These are phyloP conservation scores for Chalciporus piperatoides DNA, from an alignment of 1,284 basidiomycete genomes.

Conservation along the genomic window DNA sequence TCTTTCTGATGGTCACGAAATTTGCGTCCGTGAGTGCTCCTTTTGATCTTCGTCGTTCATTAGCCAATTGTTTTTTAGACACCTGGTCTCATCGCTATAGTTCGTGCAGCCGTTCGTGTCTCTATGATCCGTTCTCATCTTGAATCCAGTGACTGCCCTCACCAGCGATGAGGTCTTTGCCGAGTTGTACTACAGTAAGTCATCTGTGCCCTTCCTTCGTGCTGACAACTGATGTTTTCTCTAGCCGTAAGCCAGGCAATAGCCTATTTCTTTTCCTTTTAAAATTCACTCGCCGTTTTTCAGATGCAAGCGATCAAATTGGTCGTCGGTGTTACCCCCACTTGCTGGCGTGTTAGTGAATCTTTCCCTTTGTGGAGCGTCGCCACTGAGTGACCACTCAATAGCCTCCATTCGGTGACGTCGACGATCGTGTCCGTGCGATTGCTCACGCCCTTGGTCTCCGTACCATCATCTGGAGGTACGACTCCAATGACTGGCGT, in stretches of 20 bases:
- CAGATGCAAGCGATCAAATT: constrained; percentile 51
- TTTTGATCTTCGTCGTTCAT: background rate
- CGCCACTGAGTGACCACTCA: background rate
- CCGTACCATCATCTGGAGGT: constrained; percentile 62
- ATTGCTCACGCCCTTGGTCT: constrained; percentile 59
- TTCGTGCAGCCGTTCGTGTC: constrained; percentile 13
- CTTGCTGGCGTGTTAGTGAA: constrained; percentile 56
- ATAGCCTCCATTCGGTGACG: constrained; percentile 59
- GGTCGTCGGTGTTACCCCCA: constrained; percentile 61
- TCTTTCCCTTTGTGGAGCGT: background rate
- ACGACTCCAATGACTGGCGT: constrained; percentile 71
- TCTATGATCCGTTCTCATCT: background rate
- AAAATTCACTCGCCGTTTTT: constrained; percentile 1
- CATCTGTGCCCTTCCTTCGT: too few relatives aligned
- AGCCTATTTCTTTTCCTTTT: too few relatives aligned
- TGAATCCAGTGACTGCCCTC: constrained; percentile 57
- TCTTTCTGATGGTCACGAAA: constrained; percentile 62
- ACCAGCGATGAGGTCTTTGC: constrained; percentile 73
- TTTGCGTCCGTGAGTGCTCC: constrained; percentile 48
- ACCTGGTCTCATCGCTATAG: constrained; percentile 60
- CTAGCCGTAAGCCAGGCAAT: constrained; percentile 20
- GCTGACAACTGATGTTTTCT: constrained; percentile 7
- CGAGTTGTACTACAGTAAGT: constrained; percentile 72
- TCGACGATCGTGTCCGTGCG: constrained; percentile 68
- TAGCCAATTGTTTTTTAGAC: constrained; percentile 33